Evolutionary conservation across 2,329 filamentous ascomycete genomes (phyloP).

Genomic region (Zopfia rhizophila): DNA sequence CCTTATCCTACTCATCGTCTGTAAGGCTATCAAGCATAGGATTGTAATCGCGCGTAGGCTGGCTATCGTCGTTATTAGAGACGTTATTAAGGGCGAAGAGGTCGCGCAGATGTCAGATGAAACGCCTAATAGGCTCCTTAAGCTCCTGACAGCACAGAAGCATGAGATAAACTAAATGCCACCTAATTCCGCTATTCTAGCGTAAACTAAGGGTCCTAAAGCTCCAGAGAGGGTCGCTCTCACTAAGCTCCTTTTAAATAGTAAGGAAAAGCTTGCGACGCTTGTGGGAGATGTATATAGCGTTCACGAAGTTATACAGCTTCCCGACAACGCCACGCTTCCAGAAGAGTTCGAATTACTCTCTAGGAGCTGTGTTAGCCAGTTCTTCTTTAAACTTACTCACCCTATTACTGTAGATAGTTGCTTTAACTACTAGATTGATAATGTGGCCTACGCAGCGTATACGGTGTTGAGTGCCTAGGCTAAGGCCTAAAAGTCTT

Average conservation of each 20-base stretch:
- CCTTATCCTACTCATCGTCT: conserved; percentile 13
- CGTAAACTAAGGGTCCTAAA: not conserved
- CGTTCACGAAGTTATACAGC: conserved; percentile 4
- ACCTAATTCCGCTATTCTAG: conserved; percentile 16
- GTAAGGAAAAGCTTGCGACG: too few species aligned
- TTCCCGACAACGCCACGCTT: conserved; percentile 2
- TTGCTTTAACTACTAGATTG: not conserved
- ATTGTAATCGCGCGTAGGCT: too few species aligned
- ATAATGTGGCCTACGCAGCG: too few species aligned
- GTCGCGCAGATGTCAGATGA: not conserved
- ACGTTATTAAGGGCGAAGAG: not conserved
- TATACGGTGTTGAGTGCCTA: not conserved
- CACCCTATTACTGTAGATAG: conserved; percentile 2
- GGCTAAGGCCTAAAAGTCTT: conserved; percentile 1
- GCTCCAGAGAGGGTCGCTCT: too few species aligned
- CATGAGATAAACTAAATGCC: conserved; percentile 18
- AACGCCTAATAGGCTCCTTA: conserved; percentile 11
- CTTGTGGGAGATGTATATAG: too few species aligned
- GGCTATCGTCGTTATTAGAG: too few species aligned
- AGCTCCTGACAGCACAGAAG: conserved; percentile 18
- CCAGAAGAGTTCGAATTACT: not conserved
- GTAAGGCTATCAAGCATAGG: conserved; percentile 8
- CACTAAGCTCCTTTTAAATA: too few species aligned
- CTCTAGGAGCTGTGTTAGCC: not conserved
- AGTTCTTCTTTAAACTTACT: too few species aligned